Conservation (phyloP, 495 filamentous ascomycete species). For the Echria macrotheca region DNA sequence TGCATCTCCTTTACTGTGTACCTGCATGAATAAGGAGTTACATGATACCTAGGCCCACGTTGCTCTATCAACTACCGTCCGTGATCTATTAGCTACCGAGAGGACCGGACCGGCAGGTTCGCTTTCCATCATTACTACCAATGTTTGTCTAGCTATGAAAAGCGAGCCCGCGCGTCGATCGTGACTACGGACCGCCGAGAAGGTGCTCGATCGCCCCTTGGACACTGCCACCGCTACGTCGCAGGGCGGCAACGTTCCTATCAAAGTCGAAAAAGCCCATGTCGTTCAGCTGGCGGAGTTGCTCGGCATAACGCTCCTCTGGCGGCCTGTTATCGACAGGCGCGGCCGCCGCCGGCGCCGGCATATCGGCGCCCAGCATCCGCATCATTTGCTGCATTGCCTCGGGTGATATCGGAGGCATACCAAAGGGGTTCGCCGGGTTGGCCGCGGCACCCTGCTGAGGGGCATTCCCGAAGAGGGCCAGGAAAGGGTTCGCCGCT, state of each 20-base stretch:
- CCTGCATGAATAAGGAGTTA: no score
- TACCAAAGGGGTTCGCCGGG: slow-evolving; percentile 3
- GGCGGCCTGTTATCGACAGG: slow-evolving; percentile 79
- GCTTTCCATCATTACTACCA: no score
- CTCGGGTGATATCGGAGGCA: slow-evolving; percentile 24
- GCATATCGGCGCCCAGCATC: slow-evolving; percentile 20
- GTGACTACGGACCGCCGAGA: slow-evolving; percentile 36
- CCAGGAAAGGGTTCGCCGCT: slow-evolving; percentile 17
- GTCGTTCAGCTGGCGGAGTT: slow-evolving; percentile 90
- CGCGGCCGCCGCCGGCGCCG: slow-evolving; percentile 38
- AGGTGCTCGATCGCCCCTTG: slow-evolving; percentile 89
- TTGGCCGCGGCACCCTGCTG: neutral
- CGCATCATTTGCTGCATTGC: slow-evolving; percentile 45
- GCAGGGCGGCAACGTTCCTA: slow-evolving; percentile 79
- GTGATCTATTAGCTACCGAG: no score
- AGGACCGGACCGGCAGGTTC: no score
- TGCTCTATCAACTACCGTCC: no score
- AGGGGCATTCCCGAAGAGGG: slow-evolving; percentile 29
- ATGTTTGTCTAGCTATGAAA: no score
- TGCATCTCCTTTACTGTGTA: no score
- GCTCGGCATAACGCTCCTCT: slow-evolving; percentile 86
- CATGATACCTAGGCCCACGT: no score
- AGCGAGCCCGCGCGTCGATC: no score
- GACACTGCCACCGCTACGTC: slow-evolving; percentile 87
- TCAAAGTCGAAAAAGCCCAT: slow-evolving; percentile 99